Base-by-base conservation (phyloP, 2,329 filamentous ascomycete species). In the Aureobasidium namibiae region DNA sequence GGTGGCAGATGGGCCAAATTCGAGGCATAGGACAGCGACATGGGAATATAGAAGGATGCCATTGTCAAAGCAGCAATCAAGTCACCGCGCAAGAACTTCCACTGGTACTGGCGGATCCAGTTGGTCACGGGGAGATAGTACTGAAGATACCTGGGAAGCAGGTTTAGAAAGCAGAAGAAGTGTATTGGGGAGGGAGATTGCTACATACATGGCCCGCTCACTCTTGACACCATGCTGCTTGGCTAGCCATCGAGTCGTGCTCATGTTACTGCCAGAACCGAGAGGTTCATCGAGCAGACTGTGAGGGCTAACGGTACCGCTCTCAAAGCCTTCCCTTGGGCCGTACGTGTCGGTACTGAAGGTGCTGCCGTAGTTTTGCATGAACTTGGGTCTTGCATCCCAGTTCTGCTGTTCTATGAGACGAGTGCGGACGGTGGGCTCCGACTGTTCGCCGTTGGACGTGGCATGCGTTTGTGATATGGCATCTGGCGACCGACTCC, bases 31-130 rank as follows among this genome's bases (percentile, higher is more conserved):
- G 94, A 97, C 14, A 99, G 82, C 0, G 91, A 88, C 92, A 99
- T 96, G 54, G 94, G 94, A 38, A 99, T 88, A 72, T 99, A 99
- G 76, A 99, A 94, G 26, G 92, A 96, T n/a, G 92, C 90, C 77
- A 99, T 87, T n/a, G 94, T 97, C 63, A 97, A 72, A 50, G 92
- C 92, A 9, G 92, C 88, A 14, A 95, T 79, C 18, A 97, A 75
- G 72, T 99, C 94, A 49, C 94, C 94, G 66, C 87, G 84, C 49
- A 97, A 73, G 73, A 89, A 96, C 3, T 84, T 82, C 81, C 84
- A 86, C 66, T 82, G 84, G 74, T 99, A 99, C 74, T 96, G 90
- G 56, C 79, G 80, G 63, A 95, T 87, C 94, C 94, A 99, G 64
- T 87, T 91, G 64, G 96, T 77, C 62, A 92, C 89, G 0, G 94